phyloP scores from a whole-genome alignment of 768 basidiomycete genomes.

The Coprinopsis strossmayeri region DNA sequence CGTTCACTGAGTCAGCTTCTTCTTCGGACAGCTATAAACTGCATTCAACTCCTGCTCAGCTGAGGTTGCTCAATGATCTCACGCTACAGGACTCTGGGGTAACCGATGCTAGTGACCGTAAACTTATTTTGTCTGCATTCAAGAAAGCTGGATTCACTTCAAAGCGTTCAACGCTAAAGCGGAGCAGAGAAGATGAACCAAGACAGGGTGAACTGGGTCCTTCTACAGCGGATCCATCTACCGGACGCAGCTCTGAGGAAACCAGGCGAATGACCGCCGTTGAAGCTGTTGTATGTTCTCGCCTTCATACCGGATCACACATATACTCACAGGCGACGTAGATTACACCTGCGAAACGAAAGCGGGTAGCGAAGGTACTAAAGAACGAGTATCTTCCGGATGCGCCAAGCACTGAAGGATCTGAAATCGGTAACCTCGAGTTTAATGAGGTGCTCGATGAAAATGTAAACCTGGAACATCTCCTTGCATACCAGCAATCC shows the following conservation, averaged over 20 bases:
- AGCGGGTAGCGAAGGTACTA: constrained; percentile 44
- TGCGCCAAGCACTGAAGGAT: constrained; percentile 42
- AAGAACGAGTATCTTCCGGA: constrained; percentile 56
- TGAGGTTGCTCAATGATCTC: constrained; percentile 51
- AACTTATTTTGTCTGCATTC: constrained; percentile 49
- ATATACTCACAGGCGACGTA: constrained; percentile 12
- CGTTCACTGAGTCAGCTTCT: background rate
- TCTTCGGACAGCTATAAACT: constrained; percentile 54
- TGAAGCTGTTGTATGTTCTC: constrained; percentile 22
- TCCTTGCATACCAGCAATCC: background rate
- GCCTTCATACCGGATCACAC: background rate
- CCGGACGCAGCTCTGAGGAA: background rate
- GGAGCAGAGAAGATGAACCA: constrained; percentile 13
- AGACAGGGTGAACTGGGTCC: background rate
- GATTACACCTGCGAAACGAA: constrained; percentile 44
- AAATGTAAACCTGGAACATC: constrained; percentile 34
- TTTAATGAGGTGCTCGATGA: constrained; percentile 74
- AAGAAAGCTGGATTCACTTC: constrained; percentile 56
- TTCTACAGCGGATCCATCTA: background rate
- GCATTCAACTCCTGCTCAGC: constrained; percentile 52
- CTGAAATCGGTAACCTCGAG: constrained; percentile 47
- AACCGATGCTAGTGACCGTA: constrained; percentile 58
- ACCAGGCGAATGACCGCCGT: constrained; percentile 17
- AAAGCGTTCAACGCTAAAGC: constrained; percentile 19
- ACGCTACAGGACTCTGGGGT: constrained; percentile 56